A percentile compares a stretch with the other conserved stretches of the same genome.
phyloP scores from a whole-genome alignment of 495 filamentous ascomycete species.

The Penicillium turbatum region DNA sequence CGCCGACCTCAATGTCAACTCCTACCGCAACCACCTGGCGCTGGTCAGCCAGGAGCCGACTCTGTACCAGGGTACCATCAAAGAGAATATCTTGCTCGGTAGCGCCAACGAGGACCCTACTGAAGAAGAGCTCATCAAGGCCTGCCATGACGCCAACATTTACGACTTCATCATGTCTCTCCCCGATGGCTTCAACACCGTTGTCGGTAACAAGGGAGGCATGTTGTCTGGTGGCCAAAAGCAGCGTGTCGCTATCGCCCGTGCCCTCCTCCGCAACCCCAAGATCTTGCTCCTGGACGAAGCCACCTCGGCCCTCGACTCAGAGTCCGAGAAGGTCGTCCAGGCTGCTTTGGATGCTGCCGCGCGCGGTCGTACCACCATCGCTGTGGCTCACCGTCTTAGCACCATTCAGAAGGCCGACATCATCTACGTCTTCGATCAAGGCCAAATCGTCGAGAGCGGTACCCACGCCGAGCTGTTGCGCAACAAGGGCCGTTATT shows the following conservation, averaged over 20 bases:
- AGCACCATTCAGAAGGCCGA: conserved; percentile 81
- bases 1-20: conserved; percentile 66
- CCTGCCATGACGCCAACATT: conserved; percentile 86
- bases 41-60: conserved; percentile 86
- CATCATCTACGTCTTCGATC: conserved; percentile 78
- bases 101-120: conserved; percentile 56
- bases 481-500: conserved; percentile 63
- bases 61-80: conserved; percentile 78
- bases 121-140: conserved; percentile 66
- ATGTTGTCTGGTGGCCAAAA: conserved; percentile 82
- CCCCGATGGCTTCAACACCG: conserved; percentile 69
- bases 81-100: conserved; percentile 77
- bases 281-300: conserved; percentile 74
- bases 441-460: conserved; percentile 66
- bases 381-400: conserved; percentile 73
- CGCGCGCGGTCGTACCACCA: conserved; percentile 69
- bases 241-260: conserved; percentile 73
- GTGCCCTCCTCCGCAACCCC: conserved; percentile 67
- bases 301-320: conserved; percentile 77
- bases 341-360: conserved; percentile 75
- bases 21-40: conserved; percentile 70
- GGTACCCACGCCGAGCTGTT: conserved; percentile 69
- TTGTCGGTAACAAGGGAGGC: conserved; percentile 71
- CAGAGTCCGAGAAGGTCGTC: conserved; percentile 76
- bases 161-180: conserved; percentile 82